A percentile compares a stretch with the other conserved stretches of the same genome.
Evolutionary conservation across 1,284 basidiomycete species (phyloP).

Genomic region (Leccinum subrobustum): DNA sequence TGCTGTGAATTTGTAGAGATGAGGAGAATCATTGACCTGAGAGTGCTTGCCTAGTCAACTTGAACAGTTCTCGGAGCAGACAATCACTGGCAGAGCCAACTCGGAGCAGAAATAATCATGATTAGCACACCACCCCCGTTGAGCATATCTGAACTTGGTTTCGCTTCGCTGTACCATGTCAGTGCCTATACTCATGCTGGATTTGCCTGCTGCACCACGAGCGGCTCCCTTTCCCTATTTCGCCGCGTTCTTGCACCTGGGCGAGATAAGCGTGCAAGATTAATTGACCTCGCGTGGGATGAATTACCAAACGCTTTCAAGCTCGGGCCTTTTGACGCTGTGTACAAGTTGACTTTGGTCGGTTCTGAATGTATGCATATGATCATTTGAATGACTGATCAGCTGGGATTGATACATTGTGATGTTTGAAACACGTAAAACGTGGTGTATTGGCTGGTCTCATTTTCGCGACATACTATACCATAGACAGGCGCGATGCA

Average conservation of each 20-base stretch:
- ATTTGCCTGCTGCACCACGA: background rate
- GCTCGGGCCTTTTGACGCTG: constrained; percentile 1
- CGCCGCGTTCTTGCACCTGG: background rate
- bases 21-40: background rate
- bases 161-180: too few relatives aligned
- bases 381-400: background rate
- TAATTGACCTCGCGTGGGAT: background rate
- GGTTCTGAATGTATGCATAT: background rate
- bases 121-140: too few relatives aligned
- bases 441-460: constrained; percentile 6
- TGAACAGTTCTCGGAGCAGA: too few relatives aligned
- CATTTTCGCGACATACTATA: constrained; percentile 10
- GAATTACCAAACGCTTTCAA: background rate
- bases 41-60: too few relatives aligned
- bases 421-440: background rate
- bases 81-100: too few relatives aligned
- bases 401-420: background rate
- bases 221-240: background rate
- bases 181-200: too few relatives aligned
- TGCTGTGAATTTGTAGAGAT: background rate
- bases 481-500: constrained; percentile 14
- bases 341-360: background rate
- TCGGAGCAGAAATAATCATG: too few relatives aligned
- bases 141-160: too few relatives aligned
- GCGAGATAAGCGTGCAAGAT: background rate